Conservation (phyloP, 2,329 filamentous ascomycete genomes). For the Knoxdaviesia capensis region DNA sequence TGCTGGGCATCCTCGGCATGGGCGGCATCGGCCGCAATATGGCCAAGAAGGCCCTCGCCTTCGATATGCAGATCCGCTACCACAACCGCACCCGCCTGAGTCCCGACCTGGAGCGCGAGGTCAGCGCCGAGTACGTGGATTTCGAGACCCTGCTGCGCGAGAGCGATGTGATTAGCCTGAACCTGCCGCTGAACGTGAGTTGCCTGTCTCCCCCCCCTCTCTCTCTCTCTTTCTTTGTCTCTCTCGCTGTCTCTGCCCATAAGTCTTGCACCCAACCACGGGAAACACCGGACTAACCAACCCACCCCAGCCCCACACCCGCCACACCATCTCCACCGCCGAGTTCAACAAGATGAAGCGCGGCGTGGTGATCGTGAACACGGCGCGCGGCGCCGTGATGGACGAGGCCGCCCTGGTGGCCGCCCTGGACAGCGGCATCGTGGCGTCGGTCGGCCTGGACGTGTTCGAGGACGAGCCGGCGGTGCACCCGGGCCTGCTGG, state of each 20-base stretch:
- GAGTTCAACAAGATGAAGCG: slow-evolving; percentile 64
- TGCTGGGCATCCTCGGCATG: slow-evolving; percentile 68
- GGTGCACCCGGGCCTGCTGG: slow-evolving; percentile 50
- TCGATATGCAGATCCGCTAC: slow-evolving; percentile 59
- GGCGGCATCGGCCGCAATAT: slow-evolving; percentile 67
- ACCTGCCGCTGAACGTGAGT: slow-evolving; percentile 62
- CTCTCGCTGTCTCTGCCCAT: not conserved
- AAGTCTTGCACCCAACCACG: not conserved
- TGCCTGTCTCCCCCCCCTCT: not conserved
- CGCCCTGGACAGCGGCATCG: slow-evolving; percentile 48
- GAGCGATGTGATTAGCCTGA: slow-evolving; percentile 63
- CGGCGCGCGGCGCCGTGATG: slow-evolving; percentile 63
- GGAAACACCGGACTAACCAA: not conserved
- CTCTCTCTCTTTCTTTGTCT: not conserved
- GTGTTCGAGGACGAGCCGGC: slow-evolving; percentile 69
- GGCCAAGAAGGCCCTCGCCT: slow-evolving; percentile 51
- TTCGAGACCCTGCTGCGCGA: slow-evolving; percentile 52
- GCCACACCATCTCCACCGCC: slow-evolving; percentile 50
- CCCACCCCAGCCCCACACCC: slow-evolving; percentile 31
- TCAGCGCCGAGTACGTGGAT: slow-evolving; percentile 43
- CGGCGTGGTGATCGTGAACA: slow-evolving; percentile 62
- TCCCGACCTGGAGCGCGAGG: slow-evolving; percentile 28
- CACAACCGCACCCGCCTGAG: slow-evolving; percentile 47
- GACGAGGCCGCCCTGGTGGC: slow-evolving; percentile 62
- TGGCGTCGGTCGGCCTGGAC: slow-evolving; percentile 54